phyloP scores from a whole-genome alignment of 2,329 filamentous ascomycete genomes.

The Thermoascus crustaceus region DNA sequence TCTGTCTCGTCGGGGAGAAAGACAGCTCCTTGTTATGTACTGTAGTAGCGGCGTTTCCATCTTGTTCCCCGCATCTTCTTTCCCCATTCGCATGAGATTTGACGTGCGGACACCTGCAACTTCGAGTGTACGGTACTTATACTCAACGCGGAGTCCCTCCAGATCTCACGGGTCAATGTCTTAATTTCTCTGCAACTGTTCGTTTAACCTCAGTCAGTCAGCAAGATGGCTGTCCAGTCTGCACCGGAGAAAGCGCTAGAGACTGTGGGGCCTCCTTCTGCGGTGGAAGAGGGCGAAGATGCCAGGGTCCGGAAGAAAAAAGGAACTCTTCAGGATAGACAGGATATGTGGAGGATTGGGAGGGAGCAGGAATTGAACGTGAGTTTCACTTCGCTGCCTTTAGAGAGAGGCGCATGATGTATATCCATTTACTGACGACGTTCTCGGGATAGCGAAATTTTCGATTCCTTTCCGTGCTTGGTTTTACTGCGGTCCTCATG shows the following conservation, averaged over 20 bases:
- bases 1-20: no score
- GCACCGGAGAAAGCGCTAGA: slow-evolving; percentile 11
- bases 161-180: no score
- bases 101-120: no score
- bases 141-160: no score
- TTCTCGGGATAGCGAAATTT: slow-evolving; percentile 27
- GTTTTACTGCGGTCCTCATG: slow-evolving; percentile 27
- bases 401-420: slow-evolving; percentile 27
- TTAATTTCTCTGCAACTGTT: no score
- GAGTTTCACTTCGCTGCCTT: no score
- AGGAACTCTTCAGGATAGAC: slow-evolving; percentile 22
- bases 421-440: slow-evolving; percentile 26
- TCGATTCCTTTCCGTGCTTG: slow-evolving; percentile 25
- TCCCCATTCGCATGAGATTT: no score
- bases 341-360: slow-evolving; percentile 27
- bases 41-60: no score
- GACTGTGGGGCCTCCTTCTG: slow-evolving; percentile 3
- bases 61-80: no score
- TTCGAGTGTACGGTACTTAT: no score
- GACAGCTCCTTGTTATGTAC: no score
- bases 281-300: slow-evolving; percentile 7
- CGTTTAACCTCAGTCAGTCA: no score
- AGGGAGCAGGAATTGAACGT: slow-evolving; percentile 25
- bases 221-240: not conserved
- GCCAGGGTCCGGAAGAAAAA: slow-evolving; percentile 1